Percentiles rank a stretch among this genome's conserved stretches.
These are phyloP conservation scores for Papiliotrema fonsecae DNA, from an alignment of 1,284 basidiomycete species.

Conservation along the genomic window DNA sequence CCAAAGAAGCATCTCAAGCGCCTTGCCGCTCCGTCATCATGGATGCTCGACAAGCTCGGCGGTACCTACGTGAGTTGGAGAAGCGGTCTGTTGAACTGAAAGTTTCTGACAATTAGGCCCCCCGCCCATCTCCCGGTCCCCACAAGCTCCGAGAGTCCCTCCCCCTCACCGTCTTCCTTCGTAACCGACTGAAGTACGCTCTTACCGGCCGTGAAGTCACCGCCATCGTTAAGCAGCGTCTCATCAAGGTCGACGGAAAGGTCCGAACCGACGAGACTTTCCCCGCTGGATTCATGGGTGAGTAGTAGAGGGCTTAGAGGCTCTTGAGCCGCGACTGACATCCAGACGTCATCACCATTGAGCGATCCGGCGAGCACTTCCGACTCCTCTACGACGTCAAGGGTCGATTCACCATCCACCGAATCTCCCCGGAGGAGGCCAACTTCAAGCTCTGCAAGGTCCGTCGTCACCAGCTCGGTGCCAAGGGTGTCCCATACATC, in stretches of 20 bases:
- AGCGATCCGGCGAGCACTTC: conserved; percentile 99
- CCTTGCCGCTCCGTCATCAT: conserved; percentile 92
- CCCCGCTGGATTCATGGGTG: conserved; percentile 96
- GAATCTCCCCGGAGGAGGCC: conserved; percentile 97
- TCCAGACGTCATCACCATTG: conserved; percentile 89
- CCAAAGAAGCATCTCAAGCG: conserved; percentile 99
- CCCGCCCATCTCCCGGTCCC: conserved; percentile 93
- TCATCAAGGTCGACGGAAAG: conserved; percentile 98
- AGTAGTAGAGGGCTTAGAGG: conserved; percentile 39
- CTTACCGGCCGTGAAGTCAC: conserved; percentile 94
- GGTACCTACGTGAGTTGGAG: conserved; percentile 80
- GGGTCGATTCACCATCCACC: conserved; percentile 99
- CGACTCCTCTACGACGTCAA: conserved; percentile 99
- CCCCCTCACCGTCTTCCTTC: conserved; percentile 89
- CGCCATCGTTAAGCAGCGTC: conserved; percentile 88
- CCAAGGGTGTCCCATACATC: conserved; percentile 91
- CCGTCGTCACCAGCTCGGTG: conserved; percentile 82
- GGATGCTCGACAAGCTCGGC: conserved; percentile 99
- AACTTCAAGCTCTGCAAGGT: conserved; percentile 98
- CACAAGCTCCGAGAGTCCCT: conserved; percentile 99
- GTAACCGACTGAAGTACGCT: conserved; percentile 99
- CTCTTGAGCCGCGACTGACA: conserved; percentile 3
- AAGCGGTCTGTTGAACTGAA: neutral
- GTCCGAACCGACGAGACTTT: conserved; percentile 97
- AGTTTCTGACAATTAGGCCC: conserved; percentile 58